Base-by-base conservation (phyloP, 352 stramenopile species). In the Aphanomyces stellatus region DNA sequence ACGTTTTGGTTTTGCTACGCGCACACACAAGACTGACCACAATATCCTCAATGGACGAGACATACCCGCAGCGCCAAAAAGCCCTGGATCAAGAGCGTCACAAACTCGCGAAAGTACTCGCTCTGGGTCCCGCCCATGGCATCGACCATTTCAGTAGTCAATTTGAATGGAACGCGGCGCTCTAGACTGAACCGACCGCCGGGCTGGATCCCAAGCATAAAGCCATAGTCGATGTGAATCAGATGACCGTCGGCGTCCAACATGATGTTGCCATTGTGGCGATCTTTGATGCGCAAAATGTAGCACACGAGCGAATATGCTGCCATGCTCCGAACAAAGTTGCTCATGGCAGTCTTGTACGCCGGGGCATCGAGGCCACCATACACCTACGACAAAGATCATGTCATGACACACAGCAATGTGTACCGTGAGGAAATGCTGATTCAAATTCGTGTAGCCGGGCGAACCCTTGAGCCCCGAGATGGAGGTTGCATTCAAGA, bases 221-320 rank as follows among this genome's bases (percentile, higher is more conserved):
- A 99, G 17, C 97, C 97, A 75, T 99, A 99, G 79, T 99, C 97
- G 70, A 99, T 99, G 79, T 99, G 96, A 51, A 99, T 90, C 3
- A 99, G 79, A 72, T 98, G 93, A 7, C 97, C 96, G 49, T 96
- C 81, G 48, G 84, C 97, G 76, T 99, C 96, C 53, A 99, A 96
- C 89, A 99, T 98, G 65, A 99, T 98, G 73, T 99, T 99, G 31
- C 96, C 97, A 72, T 99, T 99, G 87, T 99, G 97, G 3, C 96
- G 87, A 76, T 99, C 97, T 74, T 99, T 99, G 70, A 99, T 90
- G 65, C 97, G 93, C 42, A 99, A 75, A 24, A 99, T 88, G 74
- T 99, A 99, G 60, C 87, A 97, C 28, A 98, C 93, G 24, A 99
- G 85, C 30, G 92, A 98, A 81, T 99, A 99, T 51, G 90, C 97